Evolutionary conservation across 2,329 filamentous ascomycete species (phyloP).

Genomic region (Verticillium nubilum): DNA sequence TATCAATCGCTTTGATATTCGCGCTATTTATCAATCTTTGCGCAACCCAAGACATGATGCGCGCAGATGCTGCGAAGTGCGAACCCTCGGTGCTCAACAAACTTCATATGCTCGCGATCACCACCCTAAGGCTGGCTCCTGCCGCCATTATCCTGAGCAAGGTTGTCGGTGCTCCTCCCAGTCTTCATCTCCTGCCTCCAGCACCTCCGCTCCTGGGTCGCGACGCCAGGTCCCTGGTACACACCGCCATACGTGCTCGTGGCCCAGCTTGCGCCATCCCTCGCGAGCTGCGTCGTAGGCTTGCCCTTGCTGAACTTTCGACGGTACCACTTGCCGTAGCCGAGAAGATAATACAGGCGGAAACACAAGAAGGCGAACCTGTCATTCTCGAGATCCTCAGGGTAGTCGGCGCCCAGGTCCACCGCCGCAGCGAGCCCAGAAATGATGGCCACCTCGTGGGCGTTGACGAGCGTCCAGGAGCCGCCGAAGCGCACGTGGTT

Average conservation of each 20-base stretch:
- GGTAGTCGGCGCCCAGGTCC: conserved; percentile 60
- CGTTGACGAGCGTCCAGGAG: conserved; percentile 62
- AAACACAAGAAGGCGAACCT: conserved; percentile 56
- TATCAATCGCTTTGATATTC: too few species aligned
- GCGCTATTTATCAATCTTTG: too few species aligned
- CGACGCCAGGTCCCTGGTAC: conserved; percentile 54
- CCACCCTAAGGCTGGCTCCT: conserved; percentile 29
- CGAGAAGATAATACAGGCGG: conserved; percentile 54
- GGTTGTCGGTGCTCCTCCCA: conserved; percentile 26
- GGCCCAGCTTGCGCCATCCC: conserved; percentile 49
- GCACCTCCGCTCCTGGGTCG: conserved; percentile 42
- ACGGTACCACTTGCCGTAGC: conserved; percentile 57
- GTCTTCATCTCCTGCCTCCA: conserved; percentile 37
- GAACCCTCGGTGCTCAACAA: too few species aligned
- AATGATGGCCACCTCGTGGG: conserved; percentile 63
- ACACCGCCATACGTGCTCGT: conserved; percentile 53
- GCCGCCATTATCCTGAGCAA: conserved; percentile 25
- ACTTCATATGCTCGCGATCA: too few species aligned
- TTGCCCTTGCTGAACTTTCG: conserved; percentile 21
- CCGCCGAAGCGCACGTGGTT: conserved; percentile 56
- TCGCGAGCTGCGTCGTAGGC: conserved; percentile 26
- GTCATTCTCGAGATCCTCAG: conserved; percentile 57
- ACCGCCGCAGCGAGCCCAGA: conserved; percentile 64
- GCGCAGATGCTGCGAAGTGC: too few species aligned
- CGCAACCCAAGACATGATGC: too few species aligned